Conservation (phyloP, 352 stramenopile genomes). For the Phytophthora cryptogea region DNA sequence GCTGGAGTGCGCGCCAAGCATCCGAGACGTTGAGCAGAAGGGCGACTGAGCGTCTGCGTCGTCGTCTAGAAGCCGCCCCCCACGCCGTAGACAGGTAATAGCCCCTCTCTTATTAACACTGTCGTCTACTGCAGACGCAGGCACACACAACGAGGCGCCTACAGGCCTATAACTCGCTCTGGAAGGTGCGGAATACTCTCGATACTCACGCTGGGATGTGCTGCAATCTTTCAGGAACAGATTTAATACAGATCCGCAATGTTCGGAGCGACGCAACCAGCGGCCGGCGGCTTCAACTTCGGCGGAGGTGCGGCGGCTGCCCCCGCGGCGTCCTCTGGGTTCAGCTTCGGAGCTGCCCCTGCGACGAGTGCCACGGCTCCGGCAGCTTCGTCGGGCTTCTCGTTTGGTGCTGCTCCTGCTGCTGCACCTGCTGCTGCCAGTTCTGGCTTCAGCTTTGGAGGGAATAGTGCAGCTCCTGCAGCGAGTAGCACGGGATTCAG, state of each 20-base stretch:
- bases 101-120: background rate
- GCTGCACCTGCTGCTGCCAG: slow-evolving; percentile 26
- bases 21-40: slow-evolving; percentile 20
- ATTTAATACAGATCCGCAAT: slow-evolving; percentile 29
- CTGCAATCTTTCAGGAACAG: slow-evolving; percentile 23
- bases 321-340: slow-evolving; percentile 21
- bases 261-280: slow-evolving; percentile 53
- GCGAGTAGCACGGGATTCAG: slow-evolving; percentile 41
- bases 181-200: slow-evolving; percentile 11
- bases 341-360: slow-evolving; percentile 36
- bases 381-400: slow-evolving; percentile 44
- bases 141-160: background rate
- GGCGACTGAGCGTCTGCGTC: slow-evolving; percentile 2
- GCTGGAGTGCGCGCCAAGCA: slow-evolving; percentile 30
- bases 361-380: slow-evolving; percentile 20
- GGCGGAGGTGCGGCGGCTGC: slow-evolving; percentile 29
- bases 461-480: slow-evolving; percentile 24
- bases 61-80: slow-evolving; percentile 17
- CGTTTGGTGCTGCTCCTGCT: slow-evolving; percentile 48
- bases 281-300: slow-evolving; percentile 53
- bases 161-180: background rate
- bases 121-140: background rate
- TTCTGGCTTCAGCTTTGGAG: slow-evolving; percentile 49
- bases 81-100: slow-evolving; percentile 21
- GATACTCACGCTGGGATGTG: background rate